Percentiles rank a stretch among this genome's conserved stretches.
These are phyloP conservation scores for Mitragyna speciosa DNA, from an alignment of 257 asterid genomes.

Conservation along the genomic window DNA sequence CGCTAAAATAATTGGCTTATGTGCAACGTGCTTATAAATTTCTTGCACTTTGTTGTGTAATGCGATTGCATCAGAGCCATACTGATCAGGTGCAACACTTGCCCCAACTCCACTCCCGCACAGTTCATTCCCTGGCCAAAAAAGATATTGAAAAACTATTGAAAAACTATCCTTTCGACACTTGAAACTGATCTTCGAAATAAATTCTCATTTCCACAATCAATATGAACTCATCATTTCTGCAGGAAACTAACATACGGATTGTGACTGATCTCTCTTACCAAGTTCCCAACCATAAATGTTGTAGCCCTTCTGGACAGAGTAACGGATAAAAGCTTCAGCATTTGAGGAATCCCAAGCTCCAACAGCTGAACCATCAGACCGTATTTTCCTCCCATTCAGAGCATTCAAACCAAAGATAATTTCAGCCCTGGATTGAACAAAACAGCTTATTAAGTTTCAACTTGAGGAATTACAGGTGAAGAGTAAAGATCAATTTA, in stretches of 20 bases:
- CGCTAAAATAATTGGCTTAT: constrained; percentile 43
- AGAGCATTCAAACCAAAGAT: constrained; percentile 76
- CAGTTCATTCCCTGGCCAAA: constrained; percentile 60
- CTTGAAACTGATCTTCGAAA: neutral
- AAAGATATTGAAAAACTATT: neutral
- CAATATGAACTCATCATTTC: neutral
- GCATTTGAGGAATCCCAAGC: constrained; percentile 69
- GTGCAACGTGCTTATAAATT: constrained; percentile 32
- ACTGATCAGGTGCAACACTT: constrained; percentile 44
- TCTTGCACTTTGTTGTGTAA: constrained; percentile 36
- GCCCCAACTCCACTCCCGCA: constrained; percentile 64
- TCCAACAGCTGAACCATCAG: constrained; percentile 41
- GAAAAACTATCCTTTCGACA: neutral
- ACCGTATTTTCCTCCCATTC: constrained; percentile 42
- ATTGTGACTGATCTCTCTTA: constrained; percentile 19
- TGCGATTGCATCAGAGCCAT: constrained; percentile 48
- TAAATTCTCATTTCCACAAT: neutral
- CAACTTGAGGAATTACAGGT: neutral
- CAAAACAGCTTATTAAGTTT: neutral
- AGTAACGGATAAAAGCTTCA: constrained; percentile 57
- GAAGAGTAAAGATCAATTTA: neutral
- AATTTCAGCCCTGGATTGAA: constrained; percentile 53
- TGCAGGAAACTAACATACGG: too few species aligned
- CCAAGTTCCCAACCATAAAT: constrained; percentile 86
- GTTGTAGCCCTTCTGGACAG: constrained; percentile 56